Conservation (phyloP, 495 filamentous ascomycete genomes). For the Podospora pseudoanserina region DNA sequence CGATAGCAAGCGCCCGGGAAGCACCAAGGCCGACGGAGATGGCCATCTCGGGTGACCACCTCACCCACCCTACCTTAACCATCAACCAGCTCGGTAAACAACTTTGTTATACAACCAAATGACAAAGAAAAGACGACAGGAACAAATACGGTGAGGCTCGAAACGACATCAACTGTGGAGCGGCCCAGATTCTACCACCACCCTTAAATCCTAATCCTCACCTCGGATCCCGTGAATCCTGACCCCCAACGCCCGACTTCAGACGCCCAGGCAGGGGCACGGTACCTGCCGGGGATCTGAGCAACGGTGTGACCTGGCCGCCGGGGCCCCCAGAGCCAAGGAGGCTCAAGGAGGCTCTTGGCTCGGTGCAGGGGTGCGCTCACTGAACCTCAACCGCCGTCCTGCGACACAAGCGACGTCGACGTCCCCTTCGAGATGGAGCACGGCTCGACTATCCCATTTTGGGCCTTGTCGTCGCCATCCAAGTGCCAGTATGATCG, state of each 20-base stretch:
- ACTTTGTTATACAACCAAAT: background rate
- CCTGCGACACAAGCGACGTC: conserved; percentile 29
- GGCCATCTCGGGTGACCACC: background rate
- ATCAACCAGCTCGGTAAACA: background rate
- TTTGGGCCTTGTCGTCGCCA: conserved; percentile 5
- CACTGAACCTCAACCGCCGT: conserved; percentile 14
- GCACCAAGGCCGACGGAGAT: background rate
- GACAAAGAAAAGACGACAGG: too few relatives aligned
- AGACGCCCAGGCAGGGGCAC: conserved; percentile 9
- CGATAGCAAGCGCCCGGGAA: conserved; percentile 17
- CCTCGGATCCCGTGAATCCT: conserved; percentile 24
- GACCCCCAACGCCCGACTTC: conserved; percentile 9
- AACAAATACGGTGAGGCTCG: background rate
- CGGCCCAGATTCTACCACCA: background rate
- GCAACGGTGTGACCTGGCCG: background rate
- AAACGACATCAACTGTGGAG: background rate
- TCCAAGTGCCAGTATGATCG: conserved; percentile 32
- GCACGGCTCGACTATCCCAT: conserved; percentile 10
- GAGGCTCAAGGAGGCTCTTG: conserved; percentile 24
- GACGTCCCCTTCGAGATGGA: conserved; percentile 15
- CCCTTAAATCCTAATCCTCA: conserved; percentile 8
- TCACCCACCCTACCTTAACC: background rate
- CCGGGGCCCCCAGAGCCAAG: conserved; percentile 13
- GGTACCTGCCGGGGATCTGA: conserved; percentile 16
- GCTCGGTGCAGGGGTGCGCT: conserved; percentile 6